Evolutionary conservation across 352 stramenopile genomes (phyloP).

Genomic region (Thalassiosira exigua): DNA sequence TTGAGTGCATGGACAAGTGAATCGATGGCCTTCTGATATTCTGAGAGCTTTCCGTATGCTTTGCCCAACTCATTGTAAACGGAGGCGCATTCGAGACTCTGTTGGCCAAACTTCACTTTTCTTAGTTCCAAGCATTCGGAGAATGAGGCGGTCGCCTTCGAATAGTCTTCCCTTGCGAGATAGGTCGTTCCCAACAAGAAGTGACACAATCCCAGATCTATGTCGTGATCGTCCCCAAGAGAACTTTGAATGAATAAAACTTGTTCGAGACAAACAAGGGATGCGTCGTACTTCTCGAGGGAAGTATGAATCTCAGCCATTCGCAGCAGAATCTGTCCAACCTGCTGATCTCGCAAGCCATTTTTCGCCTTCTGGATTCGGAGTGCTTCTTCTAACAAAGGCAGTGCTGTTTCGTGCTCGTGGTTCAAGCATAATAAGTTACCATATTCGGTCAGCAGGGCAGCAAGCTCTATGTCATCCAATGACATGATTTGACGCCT

Average conservation of each 20-base stretch:
- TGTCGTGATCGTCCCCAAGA: constrained; percentile 16
- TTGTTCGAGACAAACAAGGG: constrained; percentile 61
- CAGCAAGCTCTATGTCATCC: constrained; percentile 59
- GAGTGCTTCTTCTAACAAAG: constrained; percentile 58
- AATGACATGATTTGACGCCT: constrained; percentile 52
- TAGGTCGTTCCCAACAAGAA: constrained; percentile 57
- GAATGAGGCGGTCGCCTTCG: constrained; percentile 57
- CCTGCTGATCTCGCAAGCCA: constrained; percentile 47
- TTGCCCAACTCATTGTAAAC: constrained; percentile 59
- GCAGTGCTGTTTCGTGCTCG: constrained; percentile 47
- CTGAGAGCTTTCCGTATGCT: constrained; percentile 47
- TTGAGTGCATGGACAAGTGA: constrained; percentile 60
- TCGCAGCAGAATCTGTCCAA: constrained; percentile 58
- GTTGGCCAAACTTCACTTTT: constrained; percentile 40
- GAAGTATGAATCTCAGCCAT: constrained; percentile 46
- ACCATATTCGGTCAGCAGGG: constrained; percentile 54
- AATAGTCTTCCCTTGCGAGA: constrained; percentile 41
- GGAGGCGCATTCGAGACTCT: constrained; percentile 58
- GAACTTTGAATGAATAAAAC: constrained; percentile 57
- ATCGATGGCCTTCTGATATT: constrained; percentile 63
- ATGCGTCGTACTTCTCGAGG: constrained; percentile 49
- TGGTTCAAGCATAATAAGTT: constrained; percentile 47
- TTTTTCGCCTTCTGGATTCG: constrained; percentile 57
- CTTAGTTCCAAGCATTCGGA: constrained; percentile 44
- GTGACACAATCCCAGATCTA: constrained; percentile 53